phyloP scores from a whole-genome alignment of 2,329 filamentous ascomycete species.

The Aspergillus pseudoterreus region DNA sequence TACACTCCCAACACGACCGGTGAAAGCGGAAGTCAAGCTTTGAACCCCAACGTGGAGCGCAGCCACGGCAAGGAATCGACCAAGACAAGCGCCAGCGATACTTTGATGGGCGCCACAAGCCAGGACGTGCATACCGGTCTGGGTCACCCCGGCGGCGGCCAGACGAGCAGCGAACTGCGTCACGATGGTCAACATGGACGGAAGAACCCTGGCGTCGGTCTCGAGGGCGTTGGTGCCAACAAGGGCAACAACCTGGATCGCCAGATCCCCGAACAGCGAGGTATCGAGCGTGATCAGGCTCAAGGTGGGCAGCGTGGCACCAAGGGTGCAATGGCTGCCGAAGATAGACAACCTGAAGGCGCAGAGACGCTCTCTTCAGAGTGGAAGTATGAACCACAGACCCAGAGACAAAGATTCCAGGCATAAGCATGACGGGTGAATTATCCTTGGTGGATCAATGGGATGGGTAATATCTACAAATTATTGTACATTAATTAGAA shows the following conservation, averaged over 20 bases:
- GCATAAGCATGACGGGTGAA: neutral
- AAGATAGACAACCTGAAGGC: conserved; percentile 26
- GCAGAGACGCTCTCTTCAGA: conserved; percentile 25
- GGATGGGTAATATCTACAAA: conserved; percentile 1
- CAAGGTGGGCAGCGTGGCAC: conserved; percentile 19
- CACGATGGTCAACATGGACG: conserved; percentile 44
- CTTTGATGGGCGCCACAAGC: conserved; percentile 51
- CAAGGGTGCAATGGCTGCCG: conserved; percentile 28
- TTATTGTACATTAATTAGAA: neutral
- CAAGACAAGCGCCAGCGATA: conserved; percentile 43
- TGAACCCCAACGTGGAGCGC: conserved; percentile 39
- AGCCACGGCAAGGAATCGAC: conserved; percentile 39
- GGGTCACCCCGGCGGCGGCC: conserved; percentile 49
- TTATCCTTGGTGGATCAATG: neutral
- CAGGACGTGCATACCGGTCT: conserved; percentile 52
- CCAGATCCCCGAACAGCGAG: conserved; percentile 23
- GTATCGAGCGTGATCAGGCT: conserved; percentile 25
- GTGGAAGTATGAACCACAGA: conserved; percentile 26
- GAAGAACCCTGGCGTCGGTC: conserved; percentile 40
- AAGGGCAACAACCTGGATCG: conserved; percentile 20
- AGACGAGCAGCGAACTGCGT: conserved; percentile 46
- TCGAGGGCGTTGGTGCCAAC: conserved; percentile 43
- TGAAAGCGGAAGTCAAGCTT: conserved; percentile 36
- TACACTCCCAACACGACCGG: conserved; percentile 42
- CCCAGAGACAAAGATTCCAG: conserved; percentile 17